Evolutionary conservation across 306 rosid species (phyloP), one percentile per base, ranked within the genome.

Genomic region (Quercus robur): DNA sequence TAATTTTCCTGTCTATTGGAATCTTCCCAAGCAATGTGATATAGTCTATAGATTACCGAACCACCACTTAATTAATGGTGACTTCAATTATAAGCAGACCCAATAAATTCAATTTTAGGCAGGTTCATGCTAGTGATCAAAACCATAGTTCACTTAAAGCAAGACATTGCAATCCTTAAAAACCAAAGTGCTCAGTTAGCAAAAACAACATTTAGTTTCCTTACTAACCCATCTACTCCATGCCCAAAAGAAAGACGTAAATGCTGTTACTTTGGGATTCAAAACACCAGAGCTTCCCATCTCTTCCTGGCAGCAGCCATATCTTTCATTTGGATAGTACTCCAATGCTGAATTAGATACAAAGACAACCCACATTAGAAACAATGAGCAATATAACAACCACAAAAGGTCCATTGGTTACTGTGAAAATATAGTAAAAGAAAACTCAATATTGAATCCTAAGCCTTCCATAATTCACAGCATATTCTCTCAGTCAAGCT

Each of bases 261-360:
- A 18, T 59, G 3, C 13, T 67, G 52, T 67, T 67, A 67, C 23
- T 67, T 33, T 19, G 11, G 21, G 9, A 8, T 33, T 30, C 70
- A 85, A 89, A 74, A 79, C 87, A 95, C 98, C 99, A 93, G 84
- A 85, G 96, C 87, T 70, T 95, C 97, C 98, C 97, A 91, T 93
- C 98, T 91, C 88, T 91, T 95, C 75, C 87, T 91, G 58, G 98
- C 97, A 77, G 96, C 94, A 85, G 91, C 89, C 97, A 91, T 90
- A 69, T 91, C 97, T 88, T 87, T 93, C 86, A 84, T 80, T 90
- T 95, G 87, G 71, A 87, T 78, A 3, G 75, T 79, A 46, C 83
- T 77, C 84, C 81, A 66, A 70, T 57, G 73, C 90, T 86, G 78
- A 56, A 81, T 58, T 5, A 64, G 56, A 20, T 15, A 44, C 18